Conservation (phyloP, 1,284 basidiomycete species). For the Phlebopus sp. region DNA sequence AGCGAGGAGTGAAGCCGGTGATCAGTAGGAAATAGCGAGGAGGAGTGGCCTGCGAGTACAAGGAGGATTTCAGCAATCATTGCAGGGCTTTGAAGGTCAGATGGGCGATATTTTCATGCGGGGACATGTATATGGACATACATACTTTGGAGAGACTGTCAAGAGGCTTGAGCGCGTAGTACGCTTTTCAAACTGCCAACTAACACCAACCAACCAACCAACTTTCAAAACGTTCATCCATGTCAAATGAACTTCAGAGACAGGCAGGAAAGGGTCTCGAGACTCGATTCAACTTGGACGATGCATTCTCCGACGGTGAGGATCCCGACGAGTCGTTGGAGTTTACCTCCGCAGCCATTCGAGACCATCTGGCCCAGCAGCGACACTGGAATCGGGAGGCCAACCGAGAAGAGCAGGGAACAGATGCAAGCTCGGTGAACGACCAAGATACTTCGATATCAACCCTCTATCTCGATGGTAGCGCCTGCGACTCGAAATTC, state of each 20-base stretch:
- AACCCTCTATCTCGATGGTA: conserved; percentile 49
- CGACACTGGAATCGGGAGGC: conserved; percentile 29
- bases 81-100: conserved; percentile 4
- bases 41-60: conserved; percentile 79
- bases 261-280: conserved; percentile 29
- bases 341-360: conserved; percentile 57
- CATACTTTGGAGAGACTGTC: background rate
- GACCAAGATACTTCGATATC: conserved; percentile 54
- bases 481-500: conserved; percentile 23
- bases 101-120: conserved; percentile 3
- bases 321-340: conserved; percentile 43
- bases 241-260: conserved; percentile 15
- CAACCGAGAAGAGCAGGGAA: conserved; percentile 24
- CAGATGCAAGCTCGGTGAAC: conserved; percentile 33
- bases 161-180: background rate
- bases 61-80: conserved; percentile 87
- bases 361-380: conserved; percentile 56
- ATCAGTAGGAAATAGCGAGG: conserved; percentile 69
- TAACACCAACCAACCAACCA: background rate
- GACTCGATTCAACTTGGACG: conserved; percentile 51
- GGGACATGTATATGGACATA: background rate
- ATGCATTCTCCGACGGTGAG: conserved; percentile 63
- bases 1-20: conserved; percentile 64
- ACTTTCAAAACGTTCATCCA: conserved; percentile 3
- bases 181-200: background rate